Evolutionary conservation across 225 moss, liverwort and hornwort genomes (phyloP), one percentile per base, ranked within the genome.

Genomic region (Climacium dendroides): DNA sequence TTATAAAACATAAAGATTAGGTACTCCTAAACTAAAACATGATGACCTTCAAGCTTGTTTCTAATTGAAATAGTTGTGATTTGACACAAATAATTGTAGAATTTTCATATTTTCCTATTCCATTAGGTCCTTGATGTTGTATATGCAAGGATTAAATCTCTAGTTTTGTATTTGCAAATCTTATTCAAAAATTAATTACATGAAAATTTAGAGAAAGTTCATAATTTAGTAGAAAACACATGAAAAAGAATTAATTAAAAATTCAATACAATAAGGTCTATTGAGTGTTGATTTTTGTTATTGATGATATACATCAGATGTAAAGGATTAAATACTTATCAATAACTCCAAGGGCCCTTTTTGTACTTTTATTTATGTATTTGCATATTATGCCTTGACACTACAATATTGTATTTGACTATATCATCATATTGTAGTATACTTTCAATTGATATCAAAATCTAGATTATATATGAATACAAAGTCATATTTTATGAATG

Each of bases 191-290:
- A 72, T 43, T 16, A 9, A 39, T 39, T 1, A 69, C 13, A 37
- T 39, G 0, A 23, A 69, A 39, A 20, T n/a, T 65, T n/a, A n/a
- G 2, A n/a, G 3, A 65, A 65, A 20, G 4, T n/a, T 20, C 6
- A n/a, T n/a, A 20, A 19, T n/a, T n/a, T 65, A n/a, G 2, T n/a
- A 19, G 6, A 2, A 65, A n/a, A 65, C 0, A n/a, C 2, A 11
- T 20, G 11, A 20, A 0, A n/a, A 65, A 4, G 13, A 23, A 13
- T 23, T 69, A 14, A 69, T 39, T 2, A 24, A 69, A 48, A 39
- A 14, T 13, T 39, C 23, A 69, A 8, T 39, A 37, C 13, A 37
- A 13, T 69, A 69, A 0, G 0, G 3, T 39, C 24, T 13, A 69
- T 3, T 39, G 23, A 23, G 0, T 20, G 20, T 0, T n/a, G 1